Base-by-base conservation (phyloP, 2,329 filamentous ascomycete species). In the Dendrostoma leiphaemia region DNA sequence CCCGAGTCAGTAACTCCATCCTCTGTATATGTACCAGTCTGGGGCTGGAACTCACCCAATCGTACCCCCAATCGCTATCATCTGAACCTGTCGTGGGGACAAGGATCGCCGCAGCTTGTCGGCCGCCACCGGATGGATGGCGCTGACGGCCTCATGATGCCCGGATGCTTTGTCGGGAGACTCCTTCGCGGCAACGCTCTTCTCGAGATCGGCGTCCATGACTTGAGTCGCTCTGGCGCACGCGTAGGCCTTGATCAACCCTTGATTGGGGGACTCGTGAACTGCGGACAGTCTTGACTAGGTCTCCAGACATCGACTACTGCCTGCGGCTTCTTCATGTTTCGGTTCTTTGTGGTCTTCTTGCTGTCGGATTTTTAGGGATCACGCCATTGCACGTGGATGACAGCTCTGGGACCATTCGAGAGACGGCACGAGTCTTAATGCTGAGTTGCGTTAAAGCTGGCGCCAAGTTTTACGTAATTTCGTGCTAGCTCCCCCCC, bases 81-180 rank as follows among this genome's bases (percentile, higher is more conserved):
- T 86, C 69, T 86, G 83, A 10, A 86, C 80, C 65, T 86, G 84
- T n/a, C 83, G 78, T 15, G 80, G 71, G 2, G 80, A 82, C 12
- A 86, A 72, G 38, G 79, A 76, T 5, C 83, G 79, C 19, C 74
- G 73, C 10, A 86, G 71, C 50, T 70, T 71, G 61, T 83, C 78
- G 15, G 23, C 47, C 24, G 28, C 47, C 28, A 40, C 34, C 47
- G 24, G 47, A 13, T 41, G 47, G 15, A 31, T 4, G 12, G 19
- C 19, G 31, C 21, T 17, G 8, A n/a, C 29, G 7, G 15, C 43
- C 21, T 19, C 43, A 32, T 45, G n/a, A 12, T 13, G 43, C n/a
- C 13, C 43, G 5, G 43, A 21, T 21, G 4, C 10, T 13, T 21
- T 28, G 26, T 3, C 26, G 6, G 43, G 6, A 13, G 7, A 31